phyloP scores from a whole-genome alignment of 768 basidiomycete genomes.

The Lactarius psammicola region DNA sequence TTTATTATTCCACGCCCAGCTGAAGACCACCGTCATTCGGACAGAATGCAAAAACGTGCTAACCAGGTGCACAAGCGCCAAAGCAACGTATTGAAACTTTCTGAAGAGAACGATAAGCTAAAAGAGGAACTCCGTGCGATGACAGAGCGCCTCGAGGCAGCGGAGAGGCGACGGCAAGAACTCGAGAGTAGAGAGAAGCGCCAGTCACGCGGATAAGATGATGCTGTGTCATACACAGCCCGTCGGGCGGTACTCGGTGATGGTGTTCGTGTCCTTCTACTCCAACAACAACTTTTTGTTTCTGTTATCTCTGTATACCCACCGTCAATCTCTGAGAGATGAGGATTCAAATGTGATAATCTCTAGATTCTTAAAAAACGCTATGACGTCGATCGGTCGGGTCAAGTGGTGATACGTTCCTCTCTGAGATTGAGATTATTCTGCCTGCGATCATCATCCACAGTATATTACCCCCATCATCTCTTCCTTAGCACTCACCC shows the following conservation, averaged over 20 bases:
- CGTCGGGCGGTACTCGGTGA: too few species aligned
- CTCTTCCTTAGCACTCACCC: conserved; percentile 13
- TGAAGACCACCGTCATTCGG: conserved; percentile 8
- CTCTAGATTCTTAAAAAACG: not conserved
- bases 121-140: conserved; percentile 73
- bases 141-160: conserved; percentile 70
- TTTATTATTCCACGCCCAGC: not conserved
- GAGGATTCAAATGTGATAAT: not conserved
- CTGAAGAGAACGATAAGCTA: conserved; percentile 77
- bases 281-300: not conserved
- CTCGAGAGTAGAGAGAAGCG: conserved; percentile 32
- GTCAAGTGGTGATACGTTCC: too few species aligned
- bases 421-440: too few species aligned
- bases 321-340: not conserved
- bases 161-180: conserved; percentile 58
- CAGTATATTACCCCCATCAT: not conserved
- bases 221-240: conserved; percentile 2
- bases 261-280: not conserved
- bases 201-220: not conserved
- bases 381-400: not conserved
- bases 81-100: conserved; percentile 72
- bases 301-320: not conserved
- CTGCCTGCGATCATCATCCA: not conserved
- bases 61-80: conserved; percentile 56
- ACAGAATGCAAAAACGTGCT: conserved; percentile 36